Evolutionary conservation across 2,329 filamentous ascomycete species (phyloP), one percentile per base, ranked within the genome.

Genomic region (Pyricularia grisea): DNA sequence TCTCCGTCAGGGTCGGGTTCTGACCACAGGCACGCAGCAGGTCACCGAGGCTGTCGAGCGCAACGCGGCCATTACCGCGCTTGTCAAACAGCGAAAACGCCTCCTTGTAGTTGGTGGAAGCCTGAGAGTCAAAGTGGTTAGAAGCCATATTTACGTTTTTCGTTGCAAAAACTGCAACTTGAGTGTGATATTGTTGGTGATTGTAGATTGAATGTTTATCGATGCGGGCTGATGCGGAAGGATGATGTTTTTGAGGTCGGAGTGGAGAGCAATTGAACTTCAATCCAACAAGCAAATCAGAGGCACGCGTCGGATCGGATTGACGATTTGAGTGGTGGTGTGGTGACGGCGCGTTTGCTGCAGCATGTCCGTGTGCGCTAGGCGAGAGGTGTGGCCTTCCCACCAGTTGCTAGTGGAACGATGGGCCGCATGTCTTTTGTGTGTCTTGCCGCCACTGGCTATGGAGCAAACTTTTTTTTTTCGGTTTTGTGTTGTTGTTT

Each of bases 11-110:
- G 11, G 95, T 99, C 64, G 95, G 95, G 83, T 99, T 99, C 85
- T 99, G 95, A 66, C 95, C 95, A 79, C 95, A 99, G 69, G 95
- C 95, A 78, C 95, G 92, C 74, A 99, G 89, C 71, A 99, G 87
- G 79, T 99, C 95, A 74, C 95, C 95, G 69, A 99, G 88, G 73
- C 90, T 91, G 74, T 94, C 91, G 79, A 94, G 85, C 60, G 91
- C 82, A 74, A 98, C 95, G 75, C 94, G 94, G 78, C 94, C 94
- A 79, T 92, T 97, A 78, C 95, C 95, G 81, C 95, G 94, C 90
- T 97, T 98, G 87, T 99, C 95, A 86, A 98, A 99, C 80, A 99
- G 92, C 76, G 94, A 94, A 83, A 99, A 99, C 75, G 95, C 95
- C 90, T 99, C 95, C 87, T 98, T 98, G 92, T 98, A 99, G 90